Evolutionary conservation across 345 rosid genomes (phyloP).

Genomic region (Populus alba): DNA sequence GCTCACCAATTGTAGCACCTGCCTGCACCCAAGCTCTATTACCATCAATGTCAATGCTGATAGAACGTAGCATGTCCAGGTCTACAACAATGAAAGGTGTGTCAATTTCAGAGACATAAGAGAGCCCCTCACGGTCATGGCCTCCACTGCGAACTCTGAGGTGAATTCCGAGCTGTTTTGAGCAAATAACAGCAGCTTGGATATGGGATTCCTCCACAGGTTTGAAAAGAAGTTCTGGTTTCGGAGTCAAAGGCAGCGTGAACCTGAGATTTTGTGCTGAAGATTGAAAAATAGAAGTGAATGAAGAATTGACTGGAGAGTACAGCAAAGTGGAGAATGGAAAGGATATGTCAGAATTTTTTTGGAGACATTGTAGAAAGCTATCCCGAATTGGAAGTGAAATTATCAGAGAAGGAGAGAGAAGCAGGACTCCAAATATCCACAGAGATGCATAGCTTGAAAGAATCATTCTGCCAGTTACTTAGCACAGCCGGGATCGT

Average conservation of each 20-base stretch:
- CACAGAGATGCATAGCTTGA: no score
- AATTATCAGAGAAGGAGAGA: no score
- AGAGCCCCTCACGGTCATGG: conserved; percentile 66
- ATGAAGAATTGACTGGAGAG: conserved; percentile 4
- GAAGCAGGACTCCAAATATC: no score
- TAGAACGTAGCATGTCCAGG: conserved; percentile 1
- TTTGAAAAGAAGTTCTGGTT: conserved; percentile 42
- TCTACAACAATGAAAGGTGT: conserved; percentile 7
- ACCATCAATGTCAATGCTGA: neutral
- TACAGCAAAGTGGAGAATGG: neutral
- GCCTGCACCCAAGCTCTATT: neutral
- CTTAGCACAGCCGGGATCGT: no score
- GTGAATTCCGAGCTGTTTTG: conserved; percentile 43
- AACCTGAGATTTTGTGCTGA: conserved; percentile 41
- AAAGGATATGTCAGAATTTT: no score
- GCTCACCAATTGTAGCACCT: conserved; percentile 12
- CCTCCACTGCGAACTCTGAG: conserved; percentile 65
- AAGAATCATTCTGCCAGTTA: no score
- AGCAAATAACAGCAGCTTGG: conserved; percentile 59
- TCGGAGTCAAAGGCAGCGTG: conserved; percentile 33
- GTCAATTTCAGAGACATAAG: conserved; percentile 43
- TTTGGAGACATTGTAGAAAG: no score
- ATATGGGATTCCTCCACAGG: conserved; percentile 53
- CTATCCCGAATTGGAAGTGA: no score
- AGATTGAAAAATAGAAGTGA: conserved; percentile 27